Evolutionary conservation across 73 alveolate species (phyloP).

Genomic region (Paramecium caudatum): DNA sequence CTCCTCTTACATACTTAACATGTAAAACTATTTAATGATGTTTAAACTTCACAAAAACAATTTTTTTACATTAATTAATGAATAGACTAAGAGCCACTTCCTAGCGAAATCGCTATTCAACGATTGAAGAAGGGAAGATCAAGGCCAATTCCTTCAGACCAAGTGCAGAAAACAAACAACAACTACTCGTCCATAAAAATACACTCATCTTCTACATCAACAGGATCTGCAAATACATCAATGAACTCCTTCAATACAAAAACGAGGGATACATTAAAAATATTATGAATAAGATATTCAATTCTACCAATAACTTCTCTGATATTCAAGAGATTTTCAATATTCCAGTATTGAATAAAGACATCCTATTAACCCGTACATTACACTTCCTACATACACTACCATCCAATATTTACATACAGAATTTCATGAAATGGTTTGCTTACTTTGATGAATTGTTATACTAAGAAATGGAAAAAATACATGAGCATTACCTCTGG

Average conservation of each 20-base stretch:
- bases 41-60: slow-evolving; percentile 1
- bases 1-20: slow-evolving; percentile 18
- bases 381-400: neutral
- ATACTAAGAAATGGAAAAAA: neutral
- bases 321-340: slow-evolving; percentile 42
- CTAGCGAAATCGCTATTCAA: slow-evolving; percentile 28
- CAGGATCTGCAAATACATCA: slow-evolving; percentile 38
- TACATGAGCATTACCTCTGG: neutral
- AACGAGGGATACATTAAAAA: slow-evolving; percentile 23
- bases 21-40: neutral
- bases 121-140: neutral
- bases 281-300: slow-evolving; percentile 26
- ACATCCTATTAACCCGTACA: slow-evolving; percentile 14
- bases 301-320: neutral
- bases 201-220: slow-evolving; percentile 8
- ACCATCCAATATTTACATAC: neutral
- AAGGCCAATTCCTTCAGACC: neutral
- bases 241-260: slow-evolving; percentile 29
- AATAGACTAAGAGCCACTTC: slow-evolving; percentile 22
- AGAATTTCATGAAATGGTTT: slow-evolving; percentile 51
- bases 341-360: slow-evolving; percentile 12
- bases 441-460: slow-evolving; percentile 33
- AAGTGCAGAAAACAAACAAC: neutral
- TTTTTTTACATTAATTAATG: slow-evolving; percentile 48
- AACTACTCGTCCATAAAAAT: neutral